A percentile compares a stretch with the other conserved stretches of the same genome.
These are phyloP conservation scores for Termitomyces sp. DNA, from an alignment of 768 basidiomycete genomes.

Conservation along the genomic window DNA sequence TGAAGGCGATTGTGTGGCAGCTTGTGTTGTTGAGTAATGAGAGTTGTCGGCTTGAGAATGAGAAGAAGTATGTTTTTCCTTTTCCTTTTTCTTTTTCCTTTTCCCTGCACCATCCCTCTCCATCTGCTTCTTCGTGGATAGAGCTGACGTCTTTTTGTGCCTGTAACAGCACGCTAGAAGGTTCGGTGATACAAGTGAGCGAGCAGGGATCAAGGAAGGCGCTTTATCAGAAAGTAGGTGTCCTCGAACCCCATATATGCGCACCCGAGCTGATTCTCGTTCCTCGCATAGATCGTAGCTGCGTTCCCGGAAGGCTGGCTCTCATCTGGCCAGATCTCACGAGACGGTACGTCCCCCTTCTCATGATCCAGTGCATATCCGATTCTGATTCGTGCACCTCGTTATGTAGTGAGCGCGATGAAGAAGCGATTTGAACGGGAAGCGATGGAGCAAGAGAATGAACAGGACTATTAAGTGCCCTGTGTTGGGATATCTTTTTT, in stretches of 20 bases:
- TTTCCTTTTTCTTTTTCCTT: neutral
- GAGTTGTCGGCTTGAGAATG: slow-evolving; percentile 67
- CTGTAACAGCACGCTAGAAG: slow-evolving; percentile 51
- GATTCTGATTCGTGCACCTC: neutral
- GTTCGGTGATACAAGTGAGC: slow-evolving; percentile 68
- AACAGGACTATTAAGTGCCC: neutral
- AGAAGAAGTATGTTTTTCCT: slow-evolving; percentile 50
- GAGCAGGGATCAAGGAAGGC: slow-evolving; percentile 80
- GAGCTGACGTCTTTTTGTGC: neutral
- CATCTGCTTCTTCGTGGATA: no score
- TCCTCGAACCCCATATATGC: neutral
- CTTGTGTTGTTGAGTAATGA: slow-evolving; percentile 82
- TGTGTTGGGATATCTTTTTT: neutral
- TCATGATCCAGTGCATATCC: neutral
- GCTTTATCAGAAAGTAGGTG: slow-evolving; percentile 71
- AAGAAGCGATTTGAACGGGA: slow-evolving; percentile 82
- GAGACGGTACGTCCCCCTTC: slow-evolving; percentile 59
- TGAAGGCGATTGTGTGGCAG: slow-evolving; percentile 81
- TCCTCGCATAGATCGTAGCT: slow-evolving; percentile 58
- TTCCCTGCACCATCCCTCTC: no score
- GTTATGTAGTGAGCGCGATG: slow-evolving; percentile 68
- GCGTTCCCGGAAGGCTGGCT: slow-evolving; percentile 85
- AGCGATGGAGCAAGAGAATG: slow-evolving; percentile 55
- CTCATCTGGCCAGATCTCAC: slow-evolving; percentile 80
- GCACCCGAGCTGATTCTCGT: neutral